These are phyloP conservation scores for Mucuna pruriens DNA, from an alignment of 306 rosid genomes.

Conservation along the genomic window DNA sequence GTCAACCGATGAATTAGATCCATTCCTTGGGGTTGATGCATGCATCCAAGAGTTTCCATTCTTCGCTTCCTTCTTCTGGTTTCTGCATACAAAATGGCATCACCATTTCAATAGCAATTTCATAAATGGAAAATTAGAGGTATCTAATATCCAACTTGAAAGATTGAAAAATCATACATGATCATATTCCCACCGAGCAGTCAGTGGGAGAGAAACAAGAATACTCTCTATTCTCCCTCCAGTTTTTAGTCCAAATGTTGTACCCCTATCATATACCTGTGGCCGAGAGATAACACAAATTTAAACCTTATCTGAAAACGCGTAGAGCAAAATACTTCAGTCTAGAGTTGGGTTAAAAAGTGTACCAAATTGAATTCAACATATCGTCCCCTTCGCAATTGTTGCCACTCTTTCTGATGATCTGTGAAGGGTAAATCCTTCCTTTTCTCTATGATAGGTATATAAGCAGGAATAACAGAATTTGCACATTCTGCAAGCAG, in stretches of 20 bases:
- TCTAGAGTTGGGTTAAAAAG: slow-evolving; percentile 24
- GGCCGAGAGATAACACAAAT: background rate
- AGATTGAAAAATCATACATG: slow-evolving; percentile 63
- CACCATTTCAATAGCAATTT: slow-evolving; percentile 24
- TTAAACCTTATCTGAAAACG: slow-evolving; percentile 6
- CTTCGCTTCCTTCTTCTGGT: slow-evolving; percentile 98
- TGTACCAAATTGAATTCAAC: slow-evolving; percentile 94
- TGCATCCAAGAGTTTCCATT: slow-evolving; percentile 93
- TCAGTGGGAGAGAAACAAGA: slow-evolving; percentile 95
- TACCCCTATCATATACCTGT: slow-evolving; percentile 97
- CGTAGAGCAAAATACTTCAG: background rate
- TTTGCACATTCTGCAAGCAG: slow-evolving; percentile 84
- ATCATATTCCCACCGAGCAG: slow-evolving; percentile 97
- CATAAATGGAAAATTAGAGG: background rate
- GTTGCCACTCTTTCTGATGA: slow-evolving; percentile 93
- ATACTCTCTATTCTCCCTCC: slow-evolving; percentile 99
- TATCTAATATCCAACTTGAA: slow-evolving; percentile 6
- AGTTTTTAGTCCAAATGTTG: slow-evolving; percentile 96
- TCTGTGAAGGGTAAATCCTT: slow-evolving; percentile 82
- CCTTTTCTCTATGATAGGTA: slow-evolving; percentile 92
- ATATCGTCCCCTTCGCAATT: slow-evolving; percentile 91
- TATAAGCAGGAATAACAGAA: slow-evolving; percentile 90
- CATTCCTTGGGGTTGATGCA: slow-evolving; percentile 98
- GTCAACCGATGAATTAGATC: slow-evolving; percentile 52
- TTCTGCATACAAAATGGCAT: slow-evolving; percentile 59